phyloP scores from a whole-genome alignment of 1,284 basidiomycete species.

The Coriolopsis trogii region DNA sequence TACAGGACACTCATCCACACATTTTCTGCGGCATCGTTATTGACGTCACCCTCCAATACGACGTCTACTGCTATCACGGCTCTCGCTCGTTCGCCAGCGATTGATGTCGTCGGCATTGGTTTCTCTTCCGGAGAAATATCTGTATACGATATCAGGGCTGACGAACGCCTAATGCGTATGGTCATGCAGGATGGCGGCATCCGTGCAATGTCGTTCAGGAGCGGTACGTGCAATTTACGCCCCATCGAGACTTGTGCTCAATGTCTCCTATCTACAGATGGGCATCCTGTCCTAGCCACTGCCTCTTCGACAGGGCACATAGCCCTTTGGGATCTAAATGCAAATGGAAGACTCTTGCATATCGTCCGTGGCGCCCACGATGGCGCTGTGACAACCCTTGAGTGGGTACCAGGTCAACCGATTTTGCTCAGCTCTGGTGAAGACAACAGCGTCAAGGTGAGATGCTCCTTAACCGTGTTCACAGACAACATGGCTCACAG shows the following conservation, averaged over 20 bases:
- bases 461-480: constrained; percentile 3
- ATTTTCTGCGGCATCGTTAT: constrained; percentile 54
- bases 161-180: constrained; percentile 87
- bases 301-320: constrained; percentile 87
- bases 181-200: constrained; percentile 86
- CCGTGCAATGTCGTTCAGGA: constrained; percentile 83
- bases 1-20: constrained; percentile 68
- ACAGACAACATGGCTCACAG: background rate
- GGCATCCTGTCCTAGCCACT: constrained; percentile 85
- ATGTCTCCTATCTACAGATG: constrained; percentile 53
- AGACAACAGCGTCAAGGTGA: constrained; percentile 92
- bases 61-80: constrained; percentile 69
- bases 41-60: constrained; percentile 42
- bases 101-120: constrained; percentile 94
- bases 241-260: background rate
- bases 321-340: constrained; percentile 89
- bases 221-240: constrained; percentile 56
- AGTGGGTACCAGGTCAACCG: constrained; percentile 92
- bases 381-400: constrained; percentile 74
- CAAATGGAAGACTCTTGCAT: constrained; percentile 81
- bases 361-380: constrained; percentile 88
- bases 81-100: constrained; percentile 90
- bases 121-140: constrained; percentile 88
- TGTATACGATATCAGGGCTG: constrained; percentile 88
- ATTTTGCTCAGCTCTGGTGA: constrained; percentile 86